Conservation (phyloP, 352 stramenopile species). For the Globisporangium abappressorium region DNA sequence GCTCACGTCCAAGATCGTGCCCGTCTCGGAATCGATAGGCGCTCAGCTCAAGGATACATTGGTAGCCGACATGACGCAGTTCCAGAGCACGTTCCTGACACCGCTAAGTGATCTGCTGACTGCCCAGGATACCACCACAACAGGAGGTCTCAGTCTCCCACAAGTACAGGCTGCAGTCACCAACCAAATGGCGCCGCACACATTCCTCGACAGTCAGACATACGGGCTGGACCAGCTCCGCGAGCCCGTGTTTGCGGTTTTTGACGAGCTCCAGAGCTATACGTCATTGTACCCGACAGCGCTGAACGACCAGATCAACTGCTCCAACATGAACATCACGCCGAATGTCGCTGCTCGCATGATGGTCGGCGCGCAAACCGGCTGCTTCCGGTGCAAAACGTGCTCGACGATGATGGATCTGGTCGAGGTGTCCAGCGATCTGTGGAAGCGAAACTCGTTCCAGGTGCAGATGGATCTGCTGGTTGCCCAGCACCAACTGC, state of each 20-base stretch:
- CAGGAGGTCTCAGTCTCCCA: conserved; percentile 21
- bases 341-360: conserved; percentile 46
- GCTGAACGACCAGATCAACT: conserved; percentile 30
- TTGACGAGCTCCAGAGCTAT: conserved; percentile 32
- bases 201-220: conserved; percentile 49
- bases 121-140: background rate
- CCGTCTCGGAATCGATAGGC: conserved; percentile 23
- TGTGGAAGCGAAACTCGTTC: conserved; percentile 44
- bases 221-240: conserved; percentile 30
- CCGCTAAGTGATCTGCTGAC: conserved; percentile 34
- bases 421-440: conserved; percentile 28
- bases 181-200: conserved; percentile 29
- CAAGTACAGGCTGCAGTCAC: conserved; percentile 27
- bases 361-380: conserved; percentile 44
- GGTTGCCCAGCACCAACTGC: conserved; percentile 36
- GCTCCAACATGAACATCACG: conserved; percentile 43
- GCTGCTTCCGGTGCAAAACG: conserved; percentile 65
- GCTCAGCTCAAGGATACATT: conserved; percentile 28
- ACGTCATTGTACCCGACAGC: conserved; percentile 52
- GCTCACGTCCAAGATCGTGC: conserved; percentile 31
- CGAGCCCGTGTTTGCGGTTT: conserved; percentile 37
- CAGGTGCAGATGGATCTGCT: conserved; percentile 58
- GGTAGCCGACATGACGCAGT: conserved; percentile 27
- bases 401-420: conserved; percentile 38
- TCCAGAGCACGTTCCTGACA: conserved; percentile 33